Base-by-base conservation (phyloP, 495 filamentous ascomycete species). In the Penicillium simplicissimum region DNA sequence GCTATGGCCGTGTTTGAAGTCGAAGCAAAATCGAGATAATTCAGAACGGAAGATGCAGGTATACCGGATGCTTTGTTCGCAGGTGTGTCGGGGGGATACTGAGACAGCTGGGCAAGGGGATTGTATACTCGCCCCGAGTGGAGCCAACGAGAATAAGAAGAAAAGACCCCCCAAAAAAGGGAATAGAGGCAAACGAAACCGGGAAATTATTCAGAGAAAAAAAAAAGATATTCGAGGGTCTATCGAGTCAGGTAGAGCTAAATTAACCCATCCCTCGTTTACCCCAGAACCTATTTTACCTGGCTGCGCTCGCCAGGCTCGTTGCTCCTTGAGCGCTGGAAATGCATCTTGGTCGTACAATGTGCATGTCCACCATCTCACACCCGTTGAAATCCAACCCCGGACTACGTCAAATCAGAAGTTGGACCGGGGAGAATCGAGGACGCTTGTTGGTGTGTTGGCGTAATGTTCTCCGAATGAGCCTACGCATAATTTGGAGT, bases 321-420 rank as follows among this genome's bases (percentile, higher is more conserved):
- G 51, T 40, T 21, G 13, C 25, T 48, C 11, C 52, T 52, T 38
- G 25, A 36, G 13, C 19, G 64, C 23, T 31, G 6, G 6, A 33
- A 33, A 28, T 40, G 61, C 23, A n/a, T 9, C 48, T 59, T 25
- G 59, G 64, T 65, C 35, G 64, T 65, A 69, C 69, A 69, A 69
- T 63, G 40, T 37, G 51, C 49, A 54, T 61, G 35, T 62, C 55
- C 19, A 35, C 38, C 47, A 58, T 60, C 65, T 61, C 62, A 62
- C 52, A 62, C 52, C 52, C 60, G 57, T 60, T 56, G 49, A 57
- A 38, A 57, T 65, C 56, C 62, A 66, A 68, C 66, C 68, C 66
- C 61, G 57, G 62, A 57, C 56, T 64, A 58, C 52, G 14, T 63
- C 58, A 67, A 61, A 55, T 34, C 38, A 28, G 35, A 33, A 31